Evolutionary conservation across 768 basidiomycete species (phyloP), one percentile per base, ranked within the genome.

Genomic region (Lentinula detonsa): DNA sequence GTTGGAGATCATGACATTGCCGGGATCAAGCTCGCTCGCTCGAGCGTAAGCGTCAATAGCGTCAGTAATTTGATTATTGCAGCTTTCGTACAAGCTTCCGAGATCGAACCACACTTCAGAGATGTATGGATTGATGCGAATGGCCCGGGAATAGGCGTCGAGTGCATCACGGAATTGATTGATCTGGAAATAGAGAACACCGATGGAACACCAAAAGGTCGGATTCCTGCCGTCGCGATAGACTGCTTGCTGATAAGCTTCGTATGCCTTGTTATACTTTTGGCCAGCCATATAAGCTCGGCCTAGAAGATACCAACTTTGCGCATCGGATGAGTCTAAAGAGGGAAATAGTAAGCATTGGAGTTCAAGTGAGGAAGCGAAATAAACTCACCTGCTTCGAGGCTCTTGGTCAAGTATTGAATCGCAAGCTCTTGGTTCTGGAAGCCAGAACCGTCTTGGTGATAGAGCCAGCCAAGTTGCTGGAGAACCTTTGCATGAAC

Each of bases 181-280:
- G 79, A 99, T 98, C 72, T 99, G 95, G 82, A 97, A 99, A 73
- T 99, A 99, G 1, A 99, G 83, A 0, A 99, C 97, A 51, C 97
- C 97, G 68, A 99, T 99, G 23, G 94, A 96, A 72, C 96, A 98
- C 97, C 97, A 98, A 75, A 98, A 99, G 0, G 97, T 98, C 0
- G 97, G 97, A 71, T 98, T 99, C 61, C 95, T 92, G 21, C 96
- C 97, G 69, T 99, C 97, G 57, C 96, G 91, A 75, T 98, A 98
- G 16, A 99, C 95, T 18, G 97, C 96, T 73, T 99, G 97, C 68
- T 99, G 97, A 71, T 98, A 98, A 0, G 95, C 95, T 73, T 99
- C 96, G 76, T 99, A 98, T 16, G 97, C 97, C 72, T 98, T 98
- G 82, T 97, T 98, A 78, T 98, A 98, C 72, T 98, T 96, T 73